Evolutionary conservation across 148 eudicot species (phyloP), one percentile per base, ranked within the genome.

Genomic region (Vaccinium macrocarpon): DNA sequence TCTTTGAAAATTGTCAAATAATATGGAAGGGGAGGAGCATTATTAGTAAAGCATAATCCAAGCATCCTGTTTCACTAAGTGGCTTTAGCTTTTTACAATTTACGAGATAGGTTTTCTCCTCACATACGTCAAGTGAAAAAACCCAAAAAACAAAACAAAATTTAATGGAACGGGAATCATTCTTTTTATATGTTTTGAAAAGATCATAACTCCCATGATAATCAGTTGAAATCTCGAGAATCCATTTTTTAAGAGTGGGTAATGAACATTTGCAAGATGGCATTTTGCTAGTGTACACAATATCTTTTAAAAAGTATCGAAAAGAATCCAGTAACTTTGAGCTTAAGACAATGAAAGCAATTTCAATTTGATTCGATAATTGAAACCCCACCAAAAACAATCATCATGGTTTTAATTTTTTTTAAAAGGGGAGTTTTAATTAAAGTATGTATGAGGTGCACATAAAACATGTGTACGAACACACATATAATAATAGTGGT

Each of bases 401-500:
- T 66, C 72, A 71, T 35, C 8, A 71, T 32, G 11, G 75, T 13
- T 42, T 42, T 42, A 42, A 15, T 1, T 11, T 32, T 32, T 32
- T 32, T 32, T 1, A 32, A 32, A 32, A 32, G 35, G 35, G 35
- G 35, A 2, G 35, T 32, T 1, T 32, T 32, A 32, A 32, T 32
- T 12, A 71, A 71, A 71, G 72, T 71, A 71, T 71, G 72, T 71
- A 71, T 71, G 32, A 71, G 76, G 76, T 71, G 76, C 48, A 32
- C 35, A 66, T 14, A 71, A 71, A 29, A 71, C 76, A 71, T 71
- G 48, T 71, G 42, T 71, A 71, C 76, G 48, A 14, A 5, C n/a
- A 71, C 18, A 11, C 7, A 68, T 68, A 29, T 29, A 71, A 71
- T 71, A 35, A 71, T 71, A 25, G 35, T 66, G 35, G 35, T 25